phyloP scores from a whole-genome alignment of 2,329 filamentous ascomycete genomes.

The Aspergillus nomiae region DNA sequence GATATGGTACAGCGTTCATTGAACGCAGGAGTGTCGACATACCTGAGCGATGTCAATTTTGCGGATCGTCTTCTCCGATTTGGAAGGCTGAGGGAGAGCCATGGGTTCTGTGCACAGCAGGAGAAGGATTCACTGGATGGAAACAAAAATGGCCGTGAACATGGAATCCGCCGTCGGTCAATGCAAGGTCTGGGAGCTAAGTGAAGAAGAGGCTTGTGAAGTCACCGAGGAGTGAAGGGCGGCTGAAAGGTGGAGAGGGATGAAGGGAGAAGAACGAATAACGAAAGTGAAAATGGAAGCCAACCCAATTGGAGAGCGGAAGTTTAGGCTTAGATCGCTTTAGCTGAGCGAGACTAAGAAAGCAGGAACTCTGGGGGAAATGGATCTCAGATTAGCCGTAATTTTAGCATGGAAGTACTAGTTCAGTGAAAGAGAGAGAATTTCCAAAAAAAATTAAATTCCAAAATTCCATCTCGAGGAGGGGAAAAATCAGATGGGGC shows the following conservation, averaged over 20 bases:
- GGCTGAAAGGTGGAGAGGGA: constrained; percentile 15
- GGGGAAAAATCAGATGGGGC: not conserved
- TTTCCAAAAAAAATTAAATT: not conserved
- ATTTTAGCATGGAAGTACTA: not conserved
- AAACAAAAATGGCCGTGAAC: constrained; percentile 16
- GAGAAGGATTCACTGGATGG: constrained; percentile 13
- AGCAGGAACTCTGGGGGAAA: constrained; percentile 1
- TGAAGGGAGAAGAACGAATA: constrained; percentile 9
- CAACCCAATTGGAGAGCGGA: constrained; percentile 18
- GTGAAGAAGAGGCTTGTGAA: constrained; percentile 3
- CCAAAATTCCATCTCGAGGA: not conserved
- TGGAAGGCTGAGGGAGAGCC: constrained; percentile 34
- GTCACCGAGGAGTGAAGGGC: constrained; percentile 13
- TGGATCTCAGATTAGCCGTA: constrained; percentile 3
- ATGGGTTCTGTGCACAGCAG: constrained; percentile 27
- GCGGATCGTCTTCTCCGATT: constrained; percentile 41
- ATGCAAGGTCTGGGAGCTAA: constrained; percentile 1
- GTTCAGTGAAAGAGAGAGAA: not conserved
- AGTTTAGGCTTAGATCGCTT: constrained; percentile 8
- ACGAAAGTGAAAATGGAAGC: constrained; percentile 11
- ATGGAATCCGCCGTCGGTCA: constrained; percentile 10
- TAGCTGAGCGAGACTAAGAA: not conserved
- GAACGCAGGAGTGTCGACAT: constrained; percentile 15
- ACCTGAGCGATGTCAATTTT: constrained; percentile 47
- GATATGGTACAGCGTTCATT: not conserved